phyloP scores from a whole-genome alignment of 208 protist species.

The Phytomonas francai region DNA sequence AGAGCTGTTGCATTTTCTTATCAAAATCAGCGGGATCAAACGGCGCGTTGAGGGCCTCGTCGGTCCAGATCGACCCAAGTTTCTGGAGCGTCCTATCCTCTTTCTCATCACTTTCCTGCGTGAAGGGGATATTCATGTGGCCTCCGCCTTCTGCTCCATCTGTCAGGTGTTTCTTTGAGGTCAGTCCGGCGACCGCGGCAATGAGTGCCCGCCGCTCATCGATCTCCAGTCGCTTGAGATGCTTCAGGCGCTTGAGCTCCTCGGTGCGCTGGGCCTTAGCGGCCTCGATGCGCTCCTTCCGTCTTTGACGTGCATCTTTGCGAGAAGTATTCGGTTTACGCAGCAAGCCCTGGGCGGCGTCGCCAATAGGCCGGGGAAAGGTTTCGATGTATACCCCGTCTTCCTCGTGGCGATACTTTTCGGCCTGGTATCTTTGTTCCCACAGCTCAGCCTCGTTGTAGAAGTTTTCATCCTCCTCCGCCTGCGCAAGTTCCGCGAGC shows the following conservation, averaged over 20 bases:
- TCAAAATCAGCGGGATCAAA: constrained; percentile 86
- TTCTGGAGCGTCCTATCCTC: constrained; percentile 47
- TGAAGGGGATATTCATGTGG: constrained; percentile 14
- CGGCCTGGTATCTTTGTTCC: constrained; percentile 81
- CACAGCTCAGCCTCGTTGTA: constrained; percentile 76
- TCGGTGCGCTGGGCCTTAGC: constrained; percentile 58
- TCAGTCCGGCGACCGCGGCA: constrained; percentile 63
- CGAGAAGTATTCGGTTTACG: constrained; percentile 58
- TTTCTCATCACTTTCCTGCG: constrained; percentile 21
- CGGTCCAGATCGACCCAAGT: constrained; percentile 59
- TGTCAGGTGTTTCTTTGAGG: constrained; percentile 6
- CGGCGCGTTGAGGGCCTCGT: constrained; percentile 75
- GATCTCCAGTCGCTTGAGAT: constrained; percentile 85
- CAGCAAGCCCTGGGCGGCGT: constrained; percentile 57
- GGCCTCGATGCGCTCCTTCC: constrained; percentile 61
- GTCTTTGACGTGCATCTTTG: constrained; percentile 75
- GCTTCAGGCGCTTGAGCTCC: constrained; percentile 87
- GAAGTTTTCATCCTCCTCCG: constrained; percentile 79
- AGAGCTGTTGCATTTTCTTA: constrained; percentile 79
- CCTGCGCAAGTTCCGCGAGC: constrained; percentile 57
- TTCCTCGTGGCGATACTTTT: constrained; percentile 83
- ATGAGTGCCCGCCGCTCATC: constrained; percentile 76
- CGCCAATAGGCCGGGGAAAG: constrained; percentile 72
- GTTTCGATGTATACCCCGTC: constrained; percentile 58
- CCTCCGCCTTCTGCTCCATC: not conserved